Conservation (phyloP, 495 filamentous ascomycete genomes). For the Apiosordaria backusii region DNA sequence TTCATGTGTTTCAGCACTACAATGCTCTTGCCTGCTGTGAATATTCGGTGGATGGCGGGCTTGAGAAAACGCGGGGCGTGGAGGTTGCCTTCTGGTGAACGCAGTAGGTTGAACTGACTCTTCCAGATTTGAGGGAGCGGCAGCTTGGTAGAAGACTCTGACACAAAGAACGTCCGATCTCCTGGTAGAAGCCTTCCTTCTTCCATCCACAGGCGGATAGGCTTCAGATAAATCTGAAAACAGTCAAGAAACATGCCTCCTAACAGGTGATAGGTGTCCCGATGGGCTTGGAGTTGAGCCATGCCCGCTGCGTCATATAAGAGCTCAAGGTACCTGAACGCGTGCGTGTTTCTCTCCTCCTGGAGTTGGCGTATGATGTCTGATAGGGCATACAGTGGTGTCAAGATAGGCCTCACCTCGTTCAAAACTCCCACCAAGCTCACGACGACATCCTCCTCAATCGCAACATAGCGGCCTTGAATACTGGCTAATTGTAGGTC, state of each 20-base stretch:
- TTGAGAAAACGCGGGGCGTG: conserved; percentile 73
- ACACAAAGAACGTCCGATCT: conserved; percentile 73
- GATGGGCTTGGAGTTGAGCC: conserved; percentile 65
- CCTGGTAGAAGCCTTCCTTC: conserved; percentile 61
- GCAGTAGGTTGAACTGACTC: conserved; percentile 63
- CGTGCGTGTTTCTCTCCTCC: conserved; percentile 36
- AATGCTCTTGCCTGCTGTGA: conserved; percentile 83
- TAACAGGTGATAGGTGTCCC: conserved; percentile 55
- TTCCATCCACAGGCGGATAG: conserved; percentile 83
- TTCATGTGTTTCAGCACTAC: conserved; percentile 70
- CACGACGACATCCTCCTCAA: conserved; percentile 45
- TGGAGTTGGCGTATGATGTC: conserved; percentile 42
- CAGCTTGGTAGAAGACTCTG: conserved; percentile 50
- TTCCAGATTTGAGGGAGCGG: conserved; percentile 70
- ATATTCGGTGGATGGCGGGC: conserved; percentile 63
- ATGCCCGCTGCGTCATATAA: conserved; percentile 66
- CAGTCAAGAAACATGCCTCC: conserved; percentile 73
- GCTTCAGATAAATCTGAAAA: conserved; percentile 76
- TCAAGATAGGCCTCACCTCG: conserved; percentile 53
- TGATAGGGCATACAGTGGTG: conserved; percentile 55
- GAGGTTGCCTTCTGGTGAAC: conserved; percentile 50
- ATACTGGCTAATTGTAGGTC: conserved; percentile 43
- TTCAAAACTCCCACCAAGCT: conserved; percentile 59
- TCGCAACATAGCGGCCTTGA: conserved; percentile 43
- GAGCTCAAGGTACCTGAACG: conserved; percentile 65